Evolutionary conservation across 2,329 filamentous ascomycete species (phyloP).

Genomic region (Beauveria medogensis): DNA sequence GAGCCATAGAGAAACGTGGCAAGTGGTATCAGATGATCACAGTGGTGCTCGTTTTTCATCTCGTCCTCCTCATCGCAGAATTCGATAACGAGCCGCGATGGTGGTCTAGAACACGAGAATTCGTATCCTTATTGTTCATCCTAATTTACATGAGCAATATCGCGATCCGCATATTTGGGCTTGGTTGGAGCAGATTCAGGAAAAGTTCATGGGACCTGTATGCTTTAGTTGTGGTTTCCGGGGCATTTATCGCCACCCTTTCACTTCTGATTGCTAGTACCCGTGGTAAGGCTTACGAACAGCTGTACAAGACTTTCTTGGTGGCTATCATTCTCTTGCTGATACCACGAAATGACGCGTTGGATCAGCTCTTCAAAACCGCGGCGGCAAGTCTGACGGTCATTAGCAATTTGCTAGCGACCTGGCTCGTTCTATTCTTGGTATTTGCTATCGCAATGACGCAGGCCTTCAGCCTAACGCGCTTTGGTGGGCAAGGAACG

Average conservation of each 20-base stretch:
- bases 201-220: slow-evolving; percentile 95
- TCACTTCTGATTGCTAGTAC: slow-evolving; percentile 61
- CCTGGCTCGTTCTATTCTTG: slow-evolving; percentile 94
- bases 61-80: slow-evolving; percentile 76
- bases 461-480: slow-evolving; percentile 89
- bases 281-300: slow-evolving; percentile 56
- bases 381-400: slow-evolving; percentile 86
- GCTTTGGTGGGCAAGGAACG: slow-evolving; percentile 65
- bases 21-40: slow-evolving; percentile 85
- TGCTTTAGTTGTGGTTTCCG: slow-evolving; percentile 69
- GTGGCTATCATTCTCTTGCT: slow-evolving; percentile 83
- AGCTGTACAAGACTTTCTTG: slow-evolving; percentile 88
- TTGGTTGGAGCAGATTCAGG: slow-evolving; percentile 87
- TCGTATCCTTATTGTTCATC: slow-evolving; percentile 73
- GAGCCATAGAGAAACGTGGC: slow-evolving; percentile 88
- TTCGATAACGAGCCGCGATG: slow-evolving; percentile 65
- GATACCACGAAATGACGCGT: slow-evolving; percentile 91
- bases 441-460: slow-evolving; percentile 95
- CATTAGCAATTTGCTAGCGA: slow-evolving; percentile 86
- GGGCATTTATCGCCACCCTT: slow-evolving; percentile 72
- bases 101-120: slow-evolving; percentile 67
- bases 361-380: slow-evolving; percentile 98
- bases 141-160: slow-evolving; percentile 79
- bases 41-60: slow-evolving; percentile 67
- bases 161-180: slow-evolving; percentile 71